Base-by-base conservation (phyloP, 139 green algal genomes). In the Trebouxia sp. region DNA sequence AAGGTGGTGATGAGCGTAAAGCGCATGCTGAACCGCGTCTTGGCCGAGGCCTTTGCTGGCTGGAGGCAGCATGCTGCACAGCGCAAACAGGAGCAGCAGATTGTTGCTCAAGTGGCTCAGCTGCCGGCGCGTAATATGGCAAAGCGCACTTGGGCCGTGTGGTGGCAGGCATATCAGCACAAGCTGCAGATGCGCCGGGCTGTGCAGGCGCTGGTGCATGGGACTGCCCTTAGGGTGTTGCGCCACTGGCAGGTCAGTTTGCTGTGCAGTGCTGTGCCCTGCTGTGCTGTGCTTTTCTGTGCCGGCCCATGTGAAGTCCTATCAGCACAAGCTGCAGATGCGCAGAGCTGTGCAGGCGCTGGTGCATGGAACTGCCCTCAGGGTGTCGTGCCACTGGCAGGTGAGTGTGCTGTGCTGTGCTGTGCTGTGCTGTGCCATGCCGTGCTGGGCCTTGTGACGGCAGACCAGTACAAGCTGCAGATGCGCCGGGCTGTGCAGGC, bases 21-120 rank as follows among this genome's bases (percentile, higher is more conserved):
- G 47, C 80, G 80, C 32, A 47, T 84, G 39, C 28, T 84, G 22
- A 38, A 84, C 32, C 80, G 70, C 5, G 38, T 74, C 39, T n/a
- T 84, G 70, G 70, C 70, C 20, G 39, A 48, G 5, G 80, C 80
- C 24, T 84, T 81, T 76, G 42, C 41, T 30, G 42, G 39, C 10
- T 84, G 80, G 80, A 48, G 30, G 28, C 50, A 84, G 39, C 70
- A 50, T 35, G 41, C 53, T 0, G 20, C 7, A 17, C 39, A 76
- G 6, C 74, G 47, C n/a, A 53, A 48, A 24, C 35, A 79, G 28
- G 42, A 65, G 42, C 74, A 55, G 42, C 26, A 47, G 28, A 65
- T 45, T 35, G 45, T 65, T 62, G 42, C 30, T 6, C 47, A 65
- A 43, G 74, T 79, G 1, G 47, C 32, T 24, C 30, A 43, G 42